Percentiles rank a stretch among this genome's conserved stretches.
Conservation (phyloP, 225 moss, liverwort and hornwort species). For the Climacium dendroides region DNA sequence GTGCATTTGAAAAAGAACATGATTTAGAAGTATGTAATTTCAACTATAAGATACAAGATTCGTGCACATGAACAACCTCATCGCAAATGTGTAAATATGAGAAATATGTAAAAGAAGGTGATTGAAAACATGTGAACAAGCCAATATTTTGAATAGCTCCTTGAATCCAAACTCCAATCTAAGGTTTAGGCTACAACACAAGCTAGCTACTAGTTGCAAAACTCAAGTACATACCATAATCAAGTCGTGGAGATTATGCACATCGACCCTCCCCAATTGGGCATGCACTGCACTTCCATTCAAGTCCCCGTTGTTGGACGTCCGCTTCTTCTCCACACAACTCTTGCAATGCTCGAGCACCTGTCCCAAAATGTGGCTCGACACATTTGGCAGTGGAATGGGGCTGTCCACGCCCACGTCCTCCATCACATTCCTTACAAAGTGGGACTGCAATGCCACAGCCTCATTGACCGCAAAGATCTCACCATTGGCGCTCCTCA, state of each 20-base stretch:
- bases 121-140: not conserved
- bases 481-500: conserved; percentile 2
- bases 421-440: conserved; percentile 6
- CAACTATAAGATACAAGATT: no score
- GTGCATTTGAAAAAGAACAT: not conserved
- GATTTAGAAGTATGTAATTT: no score
- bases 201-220: no score
- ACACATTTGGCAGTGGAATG: not conserved
- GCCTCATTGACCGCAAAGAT: conserved; percentile 11
- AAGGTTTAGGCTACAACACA: no score
- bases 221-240: not conserved
- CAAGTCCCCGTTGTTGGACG: no score
- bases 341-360: conserved; percentile 11
- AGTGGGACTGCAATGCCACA: not conserved
- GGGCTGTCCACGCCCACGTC: not conserved
- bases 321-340: not conserved
- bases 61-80: not conserved
- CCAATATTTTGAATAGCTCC: not conserved
- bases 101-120: not conserved
- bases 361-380: not conserved
- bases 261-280: not conserved
- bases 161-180: no score
- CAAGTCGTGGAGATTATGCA: not conserved
- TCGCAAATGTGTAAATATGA: no score
- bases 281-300: no score